Evolutionary conservation across 805 yeast species (phyloP).

Genomic region (Diddensiella santjacobensis): DNA sequence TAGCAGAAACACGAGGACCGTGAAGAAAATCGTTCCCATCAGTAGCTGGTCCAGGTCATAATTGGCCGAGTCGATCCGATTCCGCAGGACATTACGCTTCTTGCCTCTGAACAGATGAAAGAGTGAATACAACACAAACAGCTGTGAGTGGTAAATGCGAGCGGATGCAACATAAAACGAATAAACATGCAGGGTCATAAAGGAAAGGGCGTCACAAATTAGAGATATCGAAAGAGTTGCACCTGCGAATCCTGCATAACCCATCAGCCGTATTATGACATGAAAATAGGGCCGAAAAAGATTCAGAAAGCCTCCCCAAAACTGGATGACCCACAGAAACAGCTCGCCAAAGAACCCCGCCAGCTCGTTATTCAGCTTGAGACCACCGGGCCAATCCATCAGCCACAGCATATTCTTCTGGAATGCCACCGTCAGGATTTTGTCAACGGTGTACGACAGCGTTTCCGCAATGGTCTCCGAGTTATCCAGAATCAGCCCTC

Average conservation of each 20-base stretch:
- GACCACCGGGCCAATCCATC: constrained; percentile 88
- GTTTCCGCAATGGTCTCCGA: constrained; percentile 27
- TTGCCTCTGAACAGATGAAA: constrained; percentile 86
- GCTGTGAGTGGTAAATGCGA: constrained; percentile 72
- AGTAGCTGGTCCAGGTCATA: constrained; percentile 84
- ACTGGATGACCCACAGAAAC: constrained; percentile 76
- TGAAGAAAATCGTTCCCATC: constrained; percentile 84
- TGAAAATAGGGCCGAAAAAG: constrained; percentile 32
- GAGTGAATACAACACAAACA: constrained; percentile 62
- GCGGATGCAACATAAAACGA: constrained; percentile 78
- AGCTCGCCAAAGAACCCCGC: constrained; percentile 83
- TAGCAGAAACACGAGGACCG: constrained; percentile 67
- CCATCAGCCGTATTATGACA: constrained; percentile 32
- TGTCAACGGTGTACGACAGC: constrained; percentile 36
- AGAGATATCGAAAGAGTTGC: constrained; percentile 66
- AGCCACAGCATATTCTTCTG: constrained; percentile 60
- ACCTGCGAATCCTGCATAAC: constrained; percentile 51
- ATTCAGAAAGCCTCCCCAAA: constrained; percentile 45
- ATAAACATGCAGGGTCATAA: constrained; percentile 66
- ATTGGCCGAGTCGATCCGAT: constrained; percentile 79
- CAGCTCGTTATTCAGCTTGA: constrained; percentile 82
- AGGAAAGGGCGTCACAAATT: constrained; percentile 57
- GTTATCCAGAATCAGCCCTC: constrained; percentile 44
- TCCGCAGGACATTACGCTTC: constrained; percentile 76
- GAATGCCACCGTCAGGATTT: constrained; percentile 44